Base-by-base conservation (phyloP, 2,329 filamentous ascomycete genomes). In the Rugonectria rugulosa region DNA sequence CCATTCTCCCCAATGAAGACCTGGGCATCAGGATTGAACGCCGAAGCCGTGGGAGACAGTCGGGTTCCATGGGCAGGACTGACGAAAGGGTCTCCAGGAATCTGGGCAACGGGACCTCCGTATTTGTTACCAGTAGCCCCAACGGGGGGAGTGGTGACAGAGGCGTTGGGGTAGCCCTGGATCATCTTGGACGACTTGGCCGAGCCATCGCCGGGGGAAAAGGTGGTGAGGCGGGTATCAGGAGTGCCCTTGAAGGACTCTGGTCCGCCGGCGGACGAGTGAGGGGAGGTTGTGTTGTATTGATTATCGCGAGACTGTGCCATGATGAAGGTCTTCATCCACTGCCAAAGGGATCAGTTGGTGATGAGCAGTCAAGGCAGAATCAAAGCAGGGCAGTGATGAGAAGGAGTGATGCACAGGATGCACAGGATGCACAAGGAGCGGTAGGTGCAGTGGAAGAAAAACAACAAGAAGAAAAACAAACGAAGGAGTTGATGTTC, bases 171-270 rank as follows among this genome's bases (percentile, higher is more conserved):
- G 32, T 77, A 63, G 8, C 69, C 64, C 23, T 74, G 73, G 14
- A 73, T 60, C 15, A 70, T 62, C 55, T 74, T 75, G 14, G 72
- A 71, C 17, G 79, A 78, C 61, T 79, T 80, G 31, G 74, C 72
- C 12, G 79, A 79, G 46, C 72, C 53, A 34, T 85, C 83, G 14
- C 85, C 82, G 0, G 87, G 86, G 4, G 87, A 89, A 67, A 89
- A 88, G 6, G 81, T 75, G 5, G 86, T 87, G 36, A 88, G 62
- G 44, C 81, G 82, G 7, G 87, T 88, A 55, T 88, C 85, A 0
- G 88, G 87, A 6, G 88, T 90, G 14, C 81, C 82, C 62, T 84
- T 81, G 66, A 79, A 81, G 10, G 86, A 88, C 46, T 84, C 82
- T 26, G 77, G 78, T 17, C 75, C 78, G 40, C 79, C 81, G 48